Base-by-base conservation (phyloP, 139 green algal species). In the Chlamydomonas applanata region DNA sequence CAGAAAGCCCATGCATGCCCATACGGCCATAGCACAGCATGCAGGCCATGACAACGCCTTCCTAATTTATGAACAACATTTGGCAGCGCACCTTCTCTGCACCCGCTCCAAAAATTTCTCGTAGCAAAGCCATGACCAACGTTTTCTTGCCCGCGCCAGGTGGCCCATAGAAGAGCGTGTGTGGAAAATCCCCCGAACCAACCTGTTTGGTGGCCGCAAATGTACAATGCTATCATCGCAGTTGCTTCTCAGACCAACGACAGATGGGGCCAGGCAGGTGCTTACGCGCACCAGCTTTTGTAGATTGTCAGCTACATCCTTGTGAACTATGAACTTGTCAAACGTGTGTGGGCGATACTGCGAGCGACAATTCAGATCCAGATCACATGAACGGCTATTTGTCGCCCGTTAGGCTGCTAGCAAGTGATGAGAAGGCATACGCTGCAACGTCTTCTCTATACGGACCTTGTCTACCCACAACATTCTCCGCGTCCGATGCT, bases 71-170 rank as follows among this genome's bases (percentile, higher is more conserved):
- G 40, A 49, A 11, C 40, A 19, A 11, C 40, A 19, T 7, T 11
- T 49, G 7, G 5, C 40, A 36, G 36, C 77, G 22, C 62, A 94
- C 92, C 87, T 98, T 98, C 65, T 98, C 93, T n/a, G 90, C 96
- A 0, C 90, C 89, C 4, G 91, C 33, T 0, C 96, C 96, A 80
- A 93, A 99, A 2, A 99, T 84, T 72, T 98, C 90, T 1, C 90
- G 74, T n/a, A 99, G 89, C 63, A 98, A 72, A 0, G 90, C 91
- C 66, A 96, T 86, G 34, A 98, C 88, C 16, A 99, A 80, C 2
- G 96, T 99, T 80, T 98, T 98, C 82, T 99, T 99, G 45, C 96
- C 96, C 4, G 93, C 91, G 4, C 96, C 96, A 13, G 91, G 82
- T 0, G 94, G 94, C 0, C 96, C 96, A 87, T 99, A 99, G 74